phyloP scores from a whole-genome alignment of 192 early-diverging fungal species.

The Entomortierella parvispora region DNA sequence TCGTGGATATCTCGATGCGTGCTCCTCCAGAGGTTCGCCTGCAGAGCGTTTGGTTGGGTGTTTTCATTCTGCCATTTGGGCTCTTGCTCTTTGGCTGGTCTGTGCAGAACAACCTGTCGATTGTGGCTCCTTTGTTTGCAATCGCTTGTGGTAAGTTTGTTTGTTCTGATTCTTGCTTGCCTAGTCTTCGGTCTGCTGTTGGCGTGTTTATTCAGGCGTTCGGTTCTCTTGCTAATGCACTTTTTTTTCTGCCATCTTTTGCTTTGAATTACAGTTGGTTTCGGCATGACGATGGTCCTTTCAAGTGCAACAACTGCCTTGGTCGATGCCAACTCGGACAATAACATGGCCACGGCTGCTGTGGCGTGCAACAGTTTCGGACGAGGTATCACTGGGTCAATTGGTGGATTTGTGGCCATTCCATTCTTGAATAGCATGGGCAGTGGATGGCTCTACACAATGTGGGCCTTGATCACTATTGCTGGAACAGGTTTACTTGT shows the following conservation, averaged over 20 bases:
- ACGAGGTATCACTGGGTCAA: constrained; percentile 26
- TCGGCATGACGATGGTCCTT: constrained; percentile 47
- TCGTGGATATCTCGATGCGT: constrained; percentile 21
- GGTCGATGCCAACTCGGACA: constrained; percentile 45
- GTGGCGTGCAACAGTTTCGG: constrained; percentile 51
- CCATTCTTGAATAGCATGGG: constrained; percentile 26
- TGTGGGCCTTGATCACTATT: constrained; percentile 35
- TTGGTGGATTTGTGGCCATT: constrained; percentile 28
- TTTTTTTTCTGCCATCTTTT: too few species aligned
- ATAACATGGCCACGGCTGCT: constrained; percentile 35
- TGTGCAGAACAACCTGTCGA: constrained; percentile 9
- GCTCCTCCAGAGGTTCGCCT: constrained; percentile 42
- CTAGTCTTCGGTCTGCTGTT: too few species aligned
- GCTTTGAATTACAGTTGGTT: too few species aligned
- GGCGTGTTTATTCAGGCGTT: too few species aligned
- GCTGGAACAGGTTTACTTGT: constrained; percentile 14
- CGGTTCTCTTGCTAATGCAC: too few species aligned
- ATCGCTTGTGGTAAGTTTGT: constrained; percentile 40
- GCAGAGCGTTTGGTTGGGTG: constrained; percentile 49
- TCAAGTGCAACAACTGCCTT: constrained; percentile 37
- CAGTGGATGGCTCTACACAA: constrained; percentile 42
- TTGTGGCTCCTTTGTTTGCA: constrained; percentile 10
- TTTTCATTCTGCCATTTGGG: constrained; percentile 32
- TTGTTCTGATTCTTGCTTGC: too few species aligned
- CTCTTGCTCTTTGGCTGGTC: constrained; percentile 49